Evolutionary conservation across 1,284 basidiomycete genomes (phyloP).

Genomic region (Lignosus rhinocerotis): DNA sequence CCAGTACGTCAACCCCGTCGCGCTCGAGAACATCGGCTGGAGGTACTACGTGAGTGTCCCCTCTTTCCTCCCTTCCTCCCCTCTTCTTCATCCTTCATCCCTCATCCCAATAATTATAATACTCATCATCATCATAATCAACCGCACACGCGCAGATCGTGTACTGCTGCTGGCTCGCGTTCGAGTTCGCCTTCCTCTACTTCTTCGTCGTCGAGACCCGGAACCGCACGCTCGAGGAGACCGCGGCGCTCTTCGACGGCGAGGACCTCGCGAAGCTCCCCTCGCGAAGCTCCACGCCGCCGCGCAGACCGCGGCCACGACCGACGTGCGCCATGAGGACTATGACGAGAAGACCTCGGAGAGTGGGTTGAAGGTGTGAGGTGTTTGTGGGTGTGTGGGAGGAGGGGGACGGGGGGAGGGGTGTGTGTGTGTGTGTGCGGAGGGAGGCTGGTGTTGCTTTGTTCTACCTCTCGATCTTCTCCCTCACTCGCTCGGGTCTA

Average conservation of each 20-base stretch:
- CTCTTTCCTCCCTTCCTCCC: background rate
- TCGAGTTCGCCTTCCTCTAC: conserved; percentile 64
- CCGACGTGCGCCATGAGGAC: conserved; percentile 34
- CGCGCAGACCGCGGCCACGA: conserved; percentile 23
- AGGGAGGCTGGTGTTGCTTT: no score
- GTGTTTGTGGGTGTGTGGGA: background rate
- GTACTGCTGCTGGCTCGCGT: conserved; percentile 66
- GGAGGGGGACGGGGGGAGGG: no score
- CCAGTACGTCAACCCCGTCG: conserved; percentile 81
- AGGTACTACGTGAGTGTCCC: conserved; percentile 36
- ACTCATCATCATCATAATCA: no score
- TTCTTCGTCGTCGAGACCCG: conserved; percentile 74
- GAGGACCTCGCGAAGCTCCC: conserved; percentile 48
- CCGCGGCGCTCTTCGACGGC: conserved; percentile 72
- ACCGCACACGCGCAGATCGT: no score
- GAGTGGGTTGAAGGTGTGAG: conserved; percentile 14
- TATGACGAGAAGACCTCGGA: conserved; percentile 36
- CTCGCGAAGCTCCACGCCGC: conserved; percentile 40
- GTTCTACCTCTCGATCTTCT: no score
- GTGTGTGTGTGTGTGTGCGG: no score
- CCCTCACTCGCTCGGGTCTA: background rate
- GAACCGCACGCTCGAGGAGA: conserved; percentile 72
- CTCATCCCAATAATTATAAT: background rate
- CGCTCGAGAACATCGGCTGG: conserved; percentile 59
- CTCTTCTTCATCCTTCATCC: background rate